Evolutionary conservation across 225 moss, liverwort and hornwort species (phyloP).

Genomic region (Rhytidiadelphus loreus): DNA sequence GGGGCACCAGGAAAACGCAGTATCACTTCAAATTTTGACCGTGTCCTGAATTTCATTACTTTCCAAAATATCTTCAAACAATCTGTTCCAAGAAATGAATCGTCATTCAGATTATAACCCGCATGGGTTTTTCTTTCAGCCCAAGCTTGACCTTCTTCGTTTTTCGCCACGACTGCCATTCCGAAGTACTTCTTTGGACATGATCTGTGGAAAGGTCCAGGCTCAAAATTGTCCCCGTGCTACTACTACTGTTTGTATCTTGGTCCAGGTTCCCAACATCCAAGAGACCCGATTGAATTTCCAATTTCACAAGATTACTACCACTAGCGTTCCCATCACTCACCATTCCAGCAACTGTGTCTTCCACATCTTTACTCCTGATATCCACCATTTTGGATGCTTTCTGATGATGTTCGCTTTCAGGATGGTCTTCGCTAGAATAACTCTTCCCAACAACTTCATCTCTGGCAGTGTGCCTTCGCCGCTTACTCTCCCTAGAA

Average conservation of each 20-base stretch:
- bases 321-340: background rate
- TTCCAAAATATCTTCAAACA: background rate
- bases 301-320: background rate
- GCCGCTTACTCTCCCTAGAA: conserved; percentile 1
- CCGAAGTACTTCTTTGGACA: conserved; percentile 35
- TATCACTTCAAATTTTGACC: background rate
- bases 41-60: background rate
- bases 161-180: conserved; percentile 40
- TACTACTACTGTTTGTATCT: background rate
- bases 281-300: background rate
- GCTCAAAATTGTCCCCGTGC: background rate
- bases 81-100: background rate
- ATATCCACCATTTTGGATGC: background rate
- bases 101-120: conserved; percentile 12
- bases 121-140: conserved; percentile 11
- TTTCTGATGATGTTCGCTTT: background rate
- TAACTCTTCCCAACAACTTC: background rate
- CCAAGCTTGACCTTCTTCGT: conserved; percentile 23
- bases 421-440: background rate
- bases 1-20: background rate
- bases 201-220: conserved; percentile 7
- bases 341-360: background rate
- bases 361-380: background rate
- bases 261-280: background rate
- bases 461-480: background rate